A percentile compares a stretch with the other conserved stretches of the same genome.
phyloP scores from a whole-genome alignment of 768 basidiomycete species.

The Lyophyllum decastes region DNA sequence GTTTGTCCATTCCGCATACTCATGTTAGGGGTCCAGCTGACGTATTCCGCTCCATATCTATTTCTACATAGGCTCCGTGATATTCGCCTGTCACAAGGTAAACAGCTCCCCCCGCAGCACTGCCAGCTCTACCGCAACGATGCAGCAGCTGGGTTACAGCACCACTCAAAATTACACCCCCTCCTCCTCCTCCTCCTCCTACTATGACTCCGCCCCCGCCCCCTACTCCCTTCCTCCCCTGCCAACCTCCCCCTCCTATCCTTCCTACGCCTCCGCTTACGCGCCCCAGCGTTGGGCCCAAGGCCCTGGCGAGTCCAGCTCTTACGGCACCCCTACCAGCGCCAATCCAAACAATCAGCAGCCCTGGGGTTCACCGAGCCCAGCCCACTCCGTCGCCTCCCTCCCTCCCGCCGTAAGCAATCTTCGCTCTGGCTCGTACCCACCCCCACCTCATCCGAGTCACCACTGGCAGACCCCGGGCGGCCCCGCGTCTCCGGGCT shows the following conservation, averaged over 20 bases:
- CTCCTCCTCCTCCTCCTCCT: constrained; percentile 36
- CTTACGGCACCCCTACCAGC: constrained; percentile 13
- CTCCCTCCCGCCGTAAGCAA: constrained; percentile 31
- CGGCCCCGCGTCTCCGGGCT: constrained; percentile 26
- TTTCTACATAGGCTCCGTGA: constrained; percentile 53
- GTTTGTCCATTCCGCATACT: constrained; percentile 43
- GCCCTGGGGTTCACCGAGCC: constrained; percentile 31
- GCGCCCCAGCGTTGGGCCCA: constrained; percentile 46
- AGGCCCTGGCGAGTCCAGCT: constrained; percentile 24
- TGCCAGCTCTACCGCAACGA: constrained; percentile 37
- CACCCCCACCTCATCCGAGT: constrained; percentile 29
- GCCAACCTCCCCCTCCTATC: constrained; percentile 27
- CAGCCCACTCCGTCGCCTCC: constrained; percentile 29
- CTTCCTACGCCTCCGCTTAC: constrained; percentile 36
- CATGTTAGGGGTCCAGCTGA: constrained; percentile 16
- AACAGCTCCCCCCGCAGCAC: constrained; percentile 43
- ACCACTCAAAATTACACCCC: constrained; percentile 33
- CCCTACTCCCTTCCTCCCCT: constrained; percentile 46
- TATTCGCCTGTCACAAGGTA: constrained; percentile 75
- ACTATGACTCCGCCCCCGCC: constrained; percentile 37
- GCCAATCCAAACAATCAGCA: constrained; percentile 4
- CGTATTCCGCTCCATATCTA: constrained; percentile 3
- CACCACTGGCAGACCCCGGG: constrained; percentile 47
- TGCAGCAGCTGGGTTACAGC: constrained; percentile 49
- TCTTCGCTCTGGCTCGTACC: constrained; percentile 32